phyloP scores from a whole-genome alignment of 768 basidiomycete species.

The Mycena olivaceomarginata region DNA sequence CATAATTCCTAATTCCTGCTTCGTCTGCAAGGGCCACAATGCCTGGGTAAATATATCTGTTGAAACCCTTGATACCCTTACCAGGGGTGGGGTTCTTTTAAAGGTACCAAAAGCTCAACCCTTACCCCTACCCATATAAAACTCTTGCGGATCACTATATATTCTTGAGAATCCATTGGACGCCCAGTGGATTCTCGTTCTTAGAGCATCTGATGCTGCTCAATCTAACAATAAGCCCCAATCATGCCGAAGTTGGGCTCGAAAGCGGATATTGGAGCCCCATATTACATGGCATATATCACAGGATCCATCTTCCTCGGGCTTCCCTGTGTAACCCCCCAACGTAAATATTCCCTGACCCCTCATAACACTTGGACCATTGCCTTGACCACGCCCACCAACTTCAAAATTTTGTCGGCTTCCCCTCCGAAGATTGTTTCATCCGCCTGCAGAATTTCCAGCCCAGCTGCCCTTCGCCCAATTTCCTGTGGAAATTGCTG shows the following conservation, averaged over 20 bases:
- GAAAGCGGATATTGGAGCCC: not conserved
- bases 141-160: too few relatives aligned
- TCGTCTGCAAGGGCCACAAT: too few relatives aligned
- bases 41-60: too few relatives aligned
- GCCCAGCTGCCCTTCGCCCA: not conserved
- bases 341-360: not conserved
- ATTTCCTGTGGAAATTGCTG: not conserved
- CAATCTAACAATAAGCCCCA: too few relatives aligned
- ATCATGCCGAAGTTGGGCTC: not conserved
- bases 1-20: too few relatives aligned
- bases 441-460: conserved; percentile 10
- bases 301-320: conserved; percentile 1
- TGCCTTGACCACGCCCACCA: not conserved
- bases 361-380: not conserved
- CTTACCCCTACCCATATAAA: too few relatives aligned
- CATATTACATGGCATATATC: not conserved
- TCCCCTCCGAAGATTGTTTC: not conserved
- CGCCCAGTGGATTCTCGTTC: too few relatives aligned
- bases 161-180: too few relatives aligned
- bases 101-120: too few relatives aligned
- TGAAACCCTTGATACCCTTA: too few relatives aligned
- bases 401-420: conserved; percentile 2
- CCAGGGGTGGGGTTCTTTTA: too few relatives aligned
- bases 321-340: not conserved
- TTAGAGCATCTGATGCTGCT: too few relatives aligned